A percentile compares a stretch with the other conserved stretches of the same genome.
Conservation (phyloP, 140 eudicot genomes). For the Bidens hawaiensis region DNA sequence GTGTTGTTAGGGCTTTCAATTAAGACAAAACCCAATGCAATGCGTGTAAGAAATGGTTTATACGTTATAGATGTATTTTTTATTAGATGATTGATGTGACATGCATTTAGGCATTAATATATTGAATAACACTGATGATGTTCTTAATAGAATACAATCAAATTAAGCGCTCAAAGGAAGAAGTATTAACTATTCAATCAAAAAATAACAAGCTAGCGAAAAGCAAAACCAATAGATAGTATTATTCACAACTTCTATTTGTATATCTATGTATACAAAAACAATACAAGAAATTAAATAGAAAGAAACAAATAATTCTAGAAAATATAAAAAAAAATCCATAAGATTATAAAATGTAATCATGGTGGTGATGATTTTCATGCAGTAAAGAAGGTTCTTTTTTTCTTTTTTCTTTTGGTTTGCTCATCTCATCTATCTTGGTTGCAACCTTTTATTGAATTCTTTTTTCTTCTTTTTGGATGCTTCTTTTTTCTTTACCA, state of each 20-base stretch:
- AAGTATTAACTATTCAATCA: neutral
- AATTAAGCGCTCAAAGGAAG: neutral
- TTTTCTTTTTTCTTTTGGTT: constrained; percentile 19
- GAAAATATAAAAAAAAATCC: constrained; percentile 1
- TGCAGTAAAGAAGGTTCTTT: constrained; percentile 29
- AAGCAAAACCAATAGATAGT: constrained; percentile 8
- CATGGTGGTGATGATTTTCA: constrained; percentile 40
- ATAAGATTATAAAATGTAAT: constrained; percentile 30
- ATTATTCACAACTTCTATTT: constrained; percentile 30
- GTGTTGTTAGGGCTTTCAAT: too few relatives aligned
- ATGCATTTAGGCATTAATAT: too few relatives aligned
- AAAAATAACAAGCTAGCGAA: neutral
- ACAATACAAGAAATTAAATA: constrained; percentile 18
- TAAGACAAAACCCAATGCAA: too few relatives aligned
- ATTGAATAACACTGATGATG: too few relatives aligned
- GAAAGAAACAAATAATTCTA: constrained; percentile 22
- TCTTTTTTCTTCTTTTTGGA: constrained; percentile 33
- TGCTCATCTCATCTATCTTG: constrained; percentile 31
- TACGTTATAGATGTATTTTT: too few relatives aligned
- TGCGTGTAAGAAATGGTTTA: too few relatives aligned
- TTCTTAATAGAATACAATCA: too few relatives aligned
- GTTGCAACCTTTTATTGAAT: constrained; percentile 51
- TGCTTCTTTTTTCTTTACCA: constrained; percentile 51
- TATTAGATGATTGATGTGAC: too few relatives aligned
- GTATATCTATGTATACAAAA: constrained; percentile 12